A percentile compares a stretch with the other conserved stretches of the same genome.
Evolutionary conservation across 306 rosid species (phyloP).

Genomic region (Vigna mungo): DNA sequence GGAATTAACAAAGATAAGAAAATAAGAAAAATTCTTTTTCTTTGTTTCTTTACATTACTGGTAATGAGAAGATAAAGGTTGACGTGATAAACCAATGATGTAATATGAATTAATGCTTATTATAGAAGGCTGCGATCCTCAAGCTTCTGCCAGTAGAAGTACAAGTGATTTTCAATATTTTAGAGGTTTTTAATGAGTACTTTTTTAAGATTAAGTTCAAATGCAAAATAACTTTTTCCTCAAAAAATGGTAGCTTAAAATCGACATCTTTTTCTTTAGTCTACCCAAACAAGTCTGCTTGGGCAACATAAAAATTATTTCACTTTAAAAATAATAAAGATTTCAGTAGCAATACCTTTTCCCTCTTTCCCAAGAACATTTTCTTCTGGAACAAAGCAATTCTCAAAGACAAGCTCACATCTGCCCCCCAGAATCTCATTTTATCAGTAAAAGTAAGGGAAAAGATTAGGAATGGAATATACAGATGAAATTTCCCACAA

Average conservation of each 20-base stretch:
- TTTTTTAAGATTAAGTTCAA: neutral
- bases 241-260: neutral
- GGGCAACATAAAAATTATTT: constrained; percentile 23
- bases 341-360: constrained; percentile 66
- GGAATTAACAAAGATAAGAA: neutral
- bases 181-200: neutral
- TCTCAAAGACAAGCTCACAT: constrained; percentile 98
- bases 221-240: neutral
- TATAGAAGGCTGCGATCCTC: no score
- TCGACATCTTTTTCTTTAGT: neutral
- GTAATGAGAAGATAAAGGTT: neutral
- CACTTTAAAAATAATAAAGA: constrained; percentile 28
- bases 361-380: constrained; percentile 95
- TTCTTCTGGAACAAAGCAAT: constrained; percentile 95
- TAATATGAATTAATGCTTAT: neutral
- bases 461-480: constrained; percentile 20
- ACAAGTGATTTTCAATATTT: neutral
- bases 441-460: constrained; percentile 47
- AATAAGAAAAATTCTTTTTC: neutral
- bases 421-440: constrained; percentile 59
- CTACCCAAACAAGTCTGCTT: neutral
- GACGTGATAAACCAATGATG: neutral
- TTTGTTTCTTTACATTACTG: neutral
- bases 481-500: constrained; percentile 24
- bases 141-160: constrained; percentile 9